phyloP scores from a whole-genome alignment of 139 green algal species.

The Coelastrella sp. region DNA sequence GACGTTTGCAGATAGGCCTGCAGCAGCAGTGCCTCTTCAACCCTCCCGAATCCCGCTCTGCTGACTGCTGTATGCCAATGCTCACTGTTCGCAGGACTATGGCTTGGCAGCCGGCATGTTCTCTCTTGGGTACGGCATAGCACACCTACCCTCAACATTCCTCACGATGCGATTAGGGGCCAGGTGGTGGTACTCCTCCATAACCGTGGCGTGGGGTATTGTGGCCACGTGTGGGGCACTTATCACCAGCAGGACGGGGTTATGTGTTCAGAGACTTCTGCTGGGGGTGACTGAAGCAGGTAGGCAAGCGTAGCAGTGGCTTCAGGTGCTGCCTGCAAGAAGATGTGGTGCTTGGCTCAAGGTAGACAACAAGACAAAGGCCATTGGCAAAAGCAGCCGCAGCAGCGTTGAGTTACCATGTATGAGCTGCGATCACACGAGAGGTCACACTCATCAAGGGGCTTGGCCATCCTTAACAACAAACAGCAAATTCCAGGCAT shows the following conservation, averaged over 20 bases:
- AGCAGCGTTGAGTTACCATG: too few species aligned
- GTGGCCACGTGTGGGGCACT: not conserved
- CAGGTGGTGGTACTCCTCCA: not conserved
- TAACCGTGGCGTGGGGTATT: not conserved
- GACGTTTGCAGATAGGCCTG: not conserved
- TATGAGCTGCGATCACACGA: too few species aligned
- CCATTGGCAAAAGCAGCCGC: too few species aligned
- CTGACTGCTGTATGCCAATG: not conserved
- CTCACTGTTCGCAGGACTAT: not conserved
- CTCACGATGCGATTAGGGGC: not conserved
- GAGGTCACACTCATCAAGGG: too few species aligned
- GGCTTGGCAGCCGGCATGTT: conserved; percentile 1
- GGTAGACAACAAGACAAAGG: too few species aligned
- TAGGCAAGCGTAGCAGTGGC: not conserved
- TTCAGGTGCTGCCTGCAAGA: too few species aligned
- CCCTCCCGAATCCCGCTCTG: too few species aligned
- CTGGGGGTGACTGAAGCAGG: not conserved
- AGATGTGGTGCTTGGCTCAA: too few species aligned
- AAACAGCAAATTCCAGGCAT: too few species aligned
- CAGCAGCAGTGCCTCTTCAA: not conserved
- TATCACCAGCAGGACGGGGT: not conserved
- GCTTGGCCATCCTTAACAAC: too few species aligned
- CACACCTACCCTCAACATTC: not conserved
- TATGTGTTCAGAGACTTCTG: not conserved
- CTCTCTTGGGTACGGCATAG: conserved; percentile 4